Conservation (phyloP, 2,329 filamentous ascomycete genomes). For the Neoascochyta sp. region DNA sequence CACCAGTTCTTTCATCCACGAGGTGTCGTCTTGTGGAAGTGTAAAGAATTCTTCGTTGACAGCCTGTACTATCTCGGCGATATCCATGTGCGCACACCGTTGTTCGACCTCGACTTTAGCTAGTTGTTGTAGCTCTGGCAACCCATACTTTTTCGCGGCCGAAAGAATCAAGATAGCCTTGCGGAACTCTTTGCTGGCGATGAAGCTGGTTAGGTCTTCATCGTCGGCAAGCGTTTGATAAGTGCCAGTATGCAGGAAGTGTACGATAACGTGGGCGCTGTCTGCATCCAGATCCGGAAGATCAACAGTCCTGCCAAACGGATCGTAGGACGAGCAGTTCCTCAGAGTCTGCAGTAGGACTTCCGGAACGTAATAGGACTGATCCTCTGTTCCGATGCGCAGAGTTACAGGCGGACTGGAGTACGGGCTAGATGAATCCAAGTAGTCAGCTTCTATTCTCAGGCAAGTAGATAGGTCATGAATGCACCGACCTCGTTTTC, state of each 20-base stretch:
- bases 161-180: constrained; percentile 1
- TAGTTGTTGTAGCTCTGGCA: constrained; percentile 2
- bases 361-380: constrained; percentile 1
- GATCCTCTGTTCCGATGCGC: not conserved
- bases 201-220: not conserved
- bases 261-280: constrained; percentile 19
- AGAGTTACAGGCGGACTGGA: constrained; percentile 1
- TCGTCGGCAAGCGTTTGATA: constrained; percentile 21
- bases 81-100: not conserved
- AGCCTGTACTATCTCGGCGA: not conserved
- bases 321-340: no score
- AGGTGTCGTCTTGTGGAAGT: not conserved
- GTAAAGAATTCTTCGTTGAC: not conserved
- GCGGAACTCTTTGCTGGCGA: constrained; percentile 1
- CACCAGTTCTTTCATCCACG: constrained; percentile 3
- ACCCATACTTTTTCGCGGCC: not conserved
- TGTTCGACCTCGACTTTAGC: constrained; percentile 3
- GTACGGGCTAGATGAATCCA: constrained; percentile 1
- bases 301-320: not conserved
- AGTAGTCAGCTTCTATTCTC: not conserved
- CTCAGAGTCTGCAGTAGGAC: not conserved
- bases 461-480: not conserved
- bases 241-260: constrained; percentile 24
- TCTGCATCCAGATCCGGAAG: constrained; percentile 13
- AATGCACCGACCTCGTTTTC: not conserved